Evolutionary conservation across 805 yeast genomes (phyloP).

Genomic region (Ogataea angusta): DNA sequence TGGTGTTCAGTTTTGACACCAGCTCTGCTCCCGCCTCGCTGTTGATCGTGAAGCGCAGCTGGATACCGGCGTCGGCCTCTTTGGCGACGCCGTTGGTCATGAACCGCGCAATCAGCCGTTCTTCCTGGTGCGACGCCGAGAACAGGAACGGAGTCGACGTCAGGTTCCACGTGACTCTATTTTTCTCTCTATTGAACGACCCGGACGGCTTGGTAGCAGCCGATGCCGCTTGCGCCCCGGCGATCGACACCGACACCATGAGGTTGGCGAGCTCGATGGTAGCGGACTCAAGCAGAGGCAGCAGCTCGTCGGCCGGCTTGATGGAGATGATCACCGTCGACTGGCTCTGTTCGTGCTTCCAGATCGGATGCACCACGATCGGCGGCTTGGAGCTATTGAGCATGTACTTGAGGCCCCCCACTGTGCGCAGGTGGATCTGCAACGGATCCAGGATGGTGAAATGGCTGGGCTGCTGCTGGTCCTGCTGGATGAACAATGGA

Average conservation of each 20-base stretch:
- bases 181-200: slow-evolving; percentile 80
- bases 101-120: slow-evolving; percentile 81
- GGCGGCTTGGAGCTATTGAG: slow-evolving; percentile 57
- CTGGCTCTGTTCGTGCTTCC: slow-evolving; percentile 86
- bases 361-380: slow-evolving; percentile 68
- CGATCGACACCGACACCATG: slow-evolving; percentile 57
- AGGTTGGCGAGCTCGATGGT: slow-evolving; percentile 53
- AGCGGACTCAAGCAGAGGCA: slow-evolving; percentile 33
- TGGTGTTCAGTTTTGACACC: slow-evolving; percentile 40
- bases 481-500: slow-evolving; percentile 47
- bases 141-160: slow-evolving; percentile 37
- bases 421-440: slow-evolving; percentile 57
- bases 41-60: slow-evolving; percentile 55
- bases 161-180: slow-evolving; percentile 84
- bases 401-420: slow-evolving; percentile 80
- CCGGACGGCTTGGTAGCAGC: slow-evolving; percentile 94
- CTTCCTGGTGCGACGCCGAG: slow-evolving; percentile 40
- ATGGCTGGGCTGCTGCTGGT: slow-evolving; percentile 21
- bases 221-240: slow-evolving; percentile 58
- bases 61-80: slow-evolving; percentile 76
- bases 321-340: slow-evolving; percentile 79
- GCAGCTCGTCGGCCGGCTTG: slow-evolving; percentile 49
- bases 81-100: slow-evolving; percentile 66
- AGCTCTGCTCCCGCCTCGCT: slow-evolving; percentile 42
- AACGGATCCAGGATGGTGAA: slow-evolving; percentile 46